A percentile compares a stretch with the other conserved stretches of the same genome.
These are phyloP conservation scores for Termitomyces sp. DNA, from an alignment of 768 basidiomycete genomes.

Conservation along the genomic window DNA sequence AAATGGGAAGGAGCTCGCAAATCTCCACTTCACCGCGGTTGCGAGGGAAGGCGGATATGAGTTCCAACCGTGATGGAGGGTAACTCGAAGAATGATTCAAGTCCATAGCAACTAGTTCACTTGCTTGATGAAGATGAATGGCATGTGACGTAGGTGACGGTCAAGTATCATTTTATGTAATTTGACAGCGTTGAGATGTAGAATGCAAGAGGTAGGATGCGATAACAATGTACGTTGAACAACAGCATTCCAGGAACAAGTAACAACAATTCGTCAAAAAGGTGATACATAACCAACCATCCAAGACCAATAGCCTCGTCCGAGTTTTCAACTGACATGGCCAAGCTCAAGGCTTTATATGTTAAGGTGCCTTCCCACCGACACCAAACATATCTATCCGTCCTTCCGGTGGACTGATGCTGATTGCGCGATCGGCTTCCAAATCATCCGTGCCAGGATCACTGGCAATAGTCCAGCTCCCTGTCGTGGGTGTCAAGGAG, in stretches of 20 bases:
- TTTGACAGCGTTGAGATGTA: background rate
- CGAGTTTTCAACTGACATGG: background rate
- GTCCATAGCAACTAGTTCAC: background rate
- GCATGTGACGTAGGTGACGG: background rate
- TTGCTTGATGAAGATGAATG: background rate
- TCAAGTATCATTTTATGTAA: background rate
- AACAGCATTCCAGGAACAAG: background rate
- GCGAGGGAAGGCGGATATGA: constrained; percentile 60
- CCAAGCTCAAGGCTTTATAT: background rate
- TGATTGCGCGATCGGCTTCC: constrained; percentile 10
- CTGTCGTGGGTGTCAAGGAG: constrained; percentile 55
- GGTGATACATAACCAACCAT: background rate
- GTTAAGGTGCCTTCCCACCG: background rate
- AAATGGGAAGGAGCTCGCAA: constrained; percentile 48
- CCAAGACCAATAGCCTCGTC: background rate
- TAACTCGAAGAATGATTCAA: background rate
- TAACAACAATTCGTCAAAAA: background rate
- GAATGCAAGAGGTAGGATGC: background rate
- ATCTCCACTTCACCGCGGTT: constrained; percentile 59
- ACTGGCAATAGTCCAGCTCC: constrained; percentile 67
- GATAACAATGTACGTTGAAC: background rate
- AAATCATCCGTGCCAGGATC: constrained; percentile 24
- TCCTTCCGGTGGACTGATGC: constrained; percentile 7
- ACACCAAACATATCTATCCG: constrained; percentile 1
- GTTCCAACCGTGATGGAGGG: constrained; percentile 21